Percentiles rank a stretch among this genome's conserved stretches.
These are phyloP conservation scores for Xerophyta viscosa DNA, from an alignment of 106 monocot genomes.

Conservation along the genomic window DNA sequence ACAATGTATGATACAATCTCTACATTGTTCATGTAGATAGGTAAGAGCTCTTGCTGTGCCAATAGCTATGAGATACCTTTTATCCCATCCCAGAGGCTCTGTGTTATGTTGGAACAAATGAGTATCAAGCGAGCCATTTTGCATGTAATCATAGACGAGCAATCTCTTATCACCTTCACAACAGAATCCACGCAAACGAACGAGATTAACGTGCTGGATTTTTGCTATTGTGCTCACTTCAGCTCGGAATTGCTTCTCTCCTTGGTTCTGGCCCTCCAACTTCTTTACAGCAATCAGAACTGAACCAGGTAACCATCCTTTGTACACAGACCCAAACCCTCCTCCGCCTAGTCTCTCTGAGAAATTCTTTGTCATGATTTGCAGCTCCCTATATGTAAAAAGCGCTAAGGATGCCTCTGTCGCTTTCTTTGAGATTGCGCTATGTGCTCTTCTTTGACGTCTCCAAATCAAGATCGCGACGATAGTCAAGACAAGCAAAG, in stretches of 20 bases:
- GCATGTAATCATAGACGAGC: constrained; percentile 8
- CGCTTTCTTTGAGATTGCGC: neutral
- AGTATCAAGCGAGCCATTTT: constrained; percentile 4
- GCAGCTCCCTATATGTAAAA: constrained; percentile 4
- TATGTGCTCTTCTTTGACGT: neutral
- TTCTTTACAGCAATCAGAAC: constrained; percentile 11
- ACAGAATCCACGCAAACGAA: constrained; percentile 13
- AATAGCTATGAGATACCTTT: constrained; percentile 18
- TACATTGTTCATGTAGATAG: constrained; percentile 8
- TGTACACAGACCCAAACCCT: constrained; percentile 16
- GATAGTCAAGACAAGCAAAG: neutral
- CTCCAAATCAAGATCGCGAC: neutral
- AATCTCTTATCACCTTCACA: constrained; percentile 5
- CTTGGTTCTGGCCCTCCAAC: constrained; percentile 5
- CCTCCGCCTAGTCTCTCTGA: constrained; percentile 9
- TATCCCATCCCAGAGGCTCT: constrained; percentile 9
- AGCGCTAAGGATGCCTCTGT: neutral
- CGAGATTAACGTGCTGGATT: constrained; percentile 18
- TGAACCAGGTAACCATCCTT: constrained; percentile 9
- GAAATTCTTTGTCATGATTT: constrained; percentile 7
- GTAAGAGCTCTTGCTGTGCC: constrained; percentile 3
- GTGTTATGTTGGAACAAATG: constrained; percentile 9
- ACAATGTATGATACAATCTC: constrained; percentile 17
- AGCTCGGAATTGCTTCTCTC: constrained; percentile 15
- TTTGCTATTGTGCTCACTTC: constrained; percentile 15